Evolutionary conservation across 2,329 filamentous ascomycete genomes (phyloP).

Genomic region (Trichoderma koningii): DNA sequence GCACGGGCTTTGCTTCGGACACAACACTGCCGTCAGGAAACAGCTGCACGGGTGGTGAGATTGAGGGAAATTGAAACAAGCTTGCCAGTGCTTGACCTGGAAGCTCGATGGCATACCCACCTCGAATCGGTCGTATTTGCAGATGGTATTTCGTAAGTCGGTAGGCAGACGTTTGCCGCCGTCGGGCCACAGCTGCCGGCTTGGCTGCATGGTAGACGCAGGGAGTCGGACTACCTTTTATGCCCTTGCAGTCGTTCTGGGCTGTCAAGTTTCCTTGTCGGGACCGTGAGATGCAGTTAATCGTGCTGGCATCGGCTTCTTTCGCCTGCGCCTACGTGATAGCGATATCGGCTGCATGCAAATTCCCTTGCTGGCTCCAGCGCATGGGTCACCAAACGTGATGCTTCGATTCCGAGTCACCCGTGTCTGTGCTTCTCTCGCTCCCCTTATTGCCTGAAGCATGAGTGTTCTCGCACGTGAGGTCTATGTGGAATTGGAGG

Average conservation of each 20-base stretch:
- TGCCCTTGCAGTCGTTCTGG: no score
- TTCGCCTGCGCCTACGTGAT: neutral
- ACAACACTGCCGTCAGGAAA: neutral
- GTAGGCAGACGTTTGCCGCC: conserved; percentile 1
- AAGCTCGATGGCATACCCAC: neutral
- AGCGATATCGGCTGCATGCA: conserved; percentile 25
- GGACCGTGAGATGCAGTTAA: neutral
- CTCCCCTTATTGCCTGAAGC: no score
- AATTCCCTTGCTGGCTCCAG: neutral
- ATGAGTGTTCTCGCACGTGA: neutral
- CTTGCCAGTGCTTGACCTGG: neutral
- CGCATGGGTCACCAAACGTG: neutral
- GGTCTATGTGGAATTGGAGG: no score
- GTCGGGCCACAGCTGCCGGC: conserved; percentile 16
- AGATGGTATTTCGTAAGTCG: neutral
- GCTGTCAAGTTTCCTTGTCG: neutral
- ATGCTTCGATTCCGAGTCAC: neutral
- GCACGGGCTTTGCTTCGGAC: neutral
- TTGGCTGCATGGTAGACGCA: conserved; percentile 19
- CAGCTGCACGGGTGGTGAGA: neutral
- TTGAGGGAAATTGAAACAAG: neutral
- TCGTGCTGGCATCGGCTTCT: neutral
- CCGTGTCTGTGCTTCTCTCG: neutral
- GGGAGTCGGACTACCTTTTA: neutral
- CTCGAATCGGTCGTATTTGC: neutral